Percentiles rank a stretch among this genome's conserved stretches.
These are phyloP conservation scores for Conticribra weissflogii DNA, from an alignment of 108 stramenopile genomes.

Conservation along the genomic window DNA sequence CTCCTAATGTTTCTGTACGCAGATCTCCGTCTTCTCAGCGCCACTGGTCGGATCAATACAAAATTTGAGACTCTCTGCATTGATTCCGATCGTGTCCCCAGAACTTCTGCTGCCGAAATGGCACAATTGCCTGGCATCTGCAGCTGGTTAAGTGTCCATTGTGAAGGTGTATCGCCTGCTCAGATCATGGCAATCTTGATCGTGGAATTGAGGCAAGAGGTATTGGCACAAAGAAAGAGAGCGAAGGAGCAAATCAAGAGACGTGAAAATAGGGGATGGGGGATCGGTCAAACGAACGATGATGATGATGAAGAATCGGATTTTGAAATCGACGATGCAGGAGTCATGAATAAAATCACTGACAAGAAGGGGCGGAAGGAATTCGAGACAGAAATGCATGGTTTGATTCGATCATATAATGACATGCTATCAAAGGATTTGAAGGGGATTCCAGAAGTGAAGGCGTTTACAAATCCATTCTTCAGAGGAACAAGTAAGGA, in stretches of 20 bases:
- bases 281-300: slow-evolving; percentile 9
- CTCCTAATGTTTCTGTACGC: slow-evolving; percentile 69
- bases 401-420: slow-evolving; percentile 53
- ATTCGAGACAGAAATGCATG: slow-evolving; percentile 59
- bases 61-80: slow-evolving; percentile 65
- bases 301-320: slow-evolving; percentile 30
- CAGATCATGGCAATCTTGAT: slow-evolving; percentile 76
- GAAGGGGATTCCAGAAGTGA: slow-evolving; percentile 43
- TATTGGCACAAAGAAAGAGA: slow-evolving; percentile 34
- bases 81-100: slow-evolving; percentile 54
- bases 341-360: slow-evolving; percentile 39
- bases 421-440: slow-evolving; percentile 59
- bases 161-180: slow-evolving; percentile 51
- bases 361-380: slow-evolving; percentile 41
- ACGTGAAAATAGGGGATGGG: slow-evolving; percentile 21
- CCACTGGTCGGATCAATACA: slow-evolving; percentile 68
- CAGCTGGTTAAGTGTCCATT: background rate
- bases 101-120: slow-evolving; percentile 40
- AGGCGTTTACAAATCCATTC: slow-evolving; percentile 16
- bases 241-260: slow-evolving; percentile 33
- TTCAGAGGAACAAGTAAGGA: background rate
- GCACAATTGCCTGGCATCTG: slow-evolving; percentile 27
- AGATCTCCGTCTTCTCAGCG: slow-evolving; percentile 65
- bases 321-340: slow-evolving; percentile 37
- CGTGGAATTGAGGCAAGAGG: slow-evolving; percentile 62